These are phyloP conservation scores for Kurtzmaniella fragi DNA, from an alignment of 805 yeast species.

Conservation along the genomic window DNA sequence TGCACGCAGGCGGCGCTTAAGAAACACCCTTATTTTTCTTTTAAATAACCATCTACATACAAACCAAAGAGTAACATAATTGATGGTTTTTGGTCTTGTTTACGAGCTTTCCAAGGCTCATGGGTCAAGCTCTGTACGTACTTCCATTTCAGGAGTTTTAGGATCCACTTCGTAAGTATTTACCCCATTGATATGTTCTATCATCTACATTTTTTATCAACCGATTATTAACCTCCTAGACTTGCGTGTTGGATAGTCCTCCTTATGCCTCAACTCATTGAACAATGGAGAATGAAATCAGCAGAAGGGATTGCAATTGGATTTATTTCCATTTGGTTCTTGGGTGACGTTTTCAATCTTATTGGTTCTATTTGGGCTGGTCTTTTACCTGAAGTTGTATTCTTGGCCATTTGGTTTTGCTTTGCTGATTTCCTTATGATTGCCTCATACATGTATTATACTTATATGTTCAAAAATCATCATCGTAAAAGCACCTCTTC, in stretches of 20 bases:
- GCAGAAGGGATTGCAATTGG: slow-evolving; percentile 74
- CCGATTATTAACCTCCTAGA: slow-evolving; percentile 16
- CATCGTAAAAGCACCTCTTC: slow-evolving; percentile 15
- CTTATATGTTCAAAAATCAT: slow-evolving; percentile 37
- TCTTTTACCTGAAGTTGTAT: slow-evolving; percentile 61
- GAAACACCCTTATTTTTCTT: too few species aligned
- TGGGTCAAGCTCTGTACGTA: slow-evolving; percentile 20
- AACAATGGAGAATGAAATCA: slow-evolving; percentile 71
- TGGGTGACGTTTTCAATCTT: slow-evolving; percentile 68
- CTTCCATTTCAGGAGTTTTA: slow-evolving; percentile 53
- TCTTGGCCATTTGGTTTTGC: slow-evolving; percentile 74
- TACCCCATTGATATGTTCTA: background rate
- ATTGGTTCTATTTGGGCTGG: slow-evolving; percentile 68
- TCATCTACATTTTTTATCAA: background rate
- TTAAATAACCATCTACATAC: too few species aligned
- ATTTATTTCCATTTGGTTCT: slow-evolving; percentile 63
- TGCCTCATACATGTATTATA: slow-evolving; percentile 54
- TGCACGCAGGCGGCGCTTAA: too few species aligned
- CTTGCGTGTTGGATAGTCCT: slow-evolving; percentile 79
- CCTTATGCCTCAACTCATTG: slow-evolving; percentile 71
- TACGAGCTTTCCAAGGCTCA: background rate
- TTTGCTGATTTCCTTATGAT: slow-evolving; percentile 62
- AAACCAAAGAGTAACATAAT: too few species aligned
- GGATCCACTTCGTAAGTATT: slow-evolving; percentile 56
- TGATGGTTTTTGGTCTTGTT: too few species aligned